Evolutionary conservation across 2,329 filamentous ascomycete genomes (phyloP).

Genomic region (Thermoascus crustaceus): DNA sequence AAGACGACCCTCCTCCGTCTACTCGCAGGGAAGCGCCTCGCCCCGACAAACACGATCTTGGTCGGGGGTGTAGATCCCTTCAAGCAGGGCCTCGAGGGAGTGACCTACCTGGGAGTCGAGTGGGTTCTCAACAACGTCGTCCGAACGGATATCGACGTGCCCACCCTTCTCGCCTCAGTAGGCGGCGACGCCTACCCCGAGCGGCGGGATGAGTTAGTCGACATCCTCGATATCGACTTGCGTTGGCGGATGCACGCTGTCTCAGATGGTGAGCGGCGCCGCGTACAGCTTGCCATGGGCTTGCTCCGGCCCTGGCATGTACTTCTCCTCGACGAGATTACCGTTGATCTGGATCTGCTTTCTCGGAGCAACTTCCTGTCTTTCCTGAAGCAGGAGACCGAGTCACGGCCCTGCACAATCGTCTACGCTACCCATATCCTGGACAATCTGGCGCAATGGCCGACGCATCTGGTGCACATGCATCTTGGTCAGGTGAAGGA

Average conservation of each 20-base stretch:
- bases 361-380: conserved; percentile 74
- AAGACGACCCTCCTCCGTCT: conserved; percentile 95
- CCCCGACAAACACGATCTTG: conserved; percentile 63
- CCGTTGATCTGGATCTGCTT: conserved; percentile 87
- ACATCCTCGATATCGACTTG: conserved; percentile 84
- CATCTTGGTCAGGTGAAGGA: conserved; percentile 79
- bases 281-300: conserved; percentile 95
- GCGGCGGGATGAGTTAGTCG: conserved; percentile 77
- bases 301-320: conserved; percentile 85
- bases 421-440: conserved; percentile 97
- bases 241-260: conserved; percentile 95
- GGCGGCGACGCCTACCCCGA: conserved; percentile 76
- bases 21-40: conserved; percentile 87
- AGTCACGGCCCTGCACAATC: conserved; percentile 73
- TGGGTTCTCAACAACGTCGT: conserved; percentile 98
- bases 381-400: conserved; percentile 83
- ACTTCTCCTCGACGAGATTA: conserved; percentile 89
- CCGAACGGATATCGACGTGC: conserved; percentile 86
- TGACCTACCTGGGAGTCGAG: conserved; percentile 94
- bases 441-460: conserved; percentile 91
- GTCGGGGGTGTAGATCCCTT: conserved; percentile 87
- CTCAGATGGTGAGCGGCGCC: conserved; percentile 79
- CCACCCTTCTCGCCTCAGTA: conserved; percentile 73
- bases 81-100: conserved; percentile 78
- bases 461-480: conserved; percentile 94